A percentile compares a stretch with the other conserved stretches of the same genome.
These are phyloP conservation scores for Abrus pulchellus DNA, from an alignment of 306 rosid species.

Conservation along the genomic window DNA sequence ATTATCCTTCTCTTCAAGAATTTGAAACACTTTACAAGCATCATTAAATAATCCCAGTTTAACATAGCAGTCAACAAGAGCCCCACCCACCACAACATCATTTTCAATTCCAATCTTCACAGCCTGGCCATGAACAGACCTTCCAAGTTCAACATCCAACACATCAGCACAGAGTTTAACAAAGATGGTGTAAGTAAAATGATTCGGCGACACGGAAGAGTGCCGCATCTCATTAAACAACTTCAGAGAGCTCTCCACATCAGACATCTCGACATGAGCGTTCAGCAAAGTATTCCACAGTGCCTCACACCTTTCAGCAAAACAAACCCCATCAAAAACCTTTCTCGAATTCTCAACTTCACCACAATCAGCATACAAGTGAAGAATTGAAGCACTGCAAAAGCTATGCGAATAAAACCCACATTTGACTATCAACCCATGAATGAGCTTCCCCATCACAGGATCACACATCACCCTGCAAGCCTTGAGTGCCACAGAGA, in stretches of 20 bases:
- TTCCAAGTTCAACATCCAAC: slow-evolving; percentile 53
- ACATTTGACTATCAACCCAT: slow-evolving; percentile 53
- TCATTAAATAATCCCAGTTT: slow-evolving; percentile 50
- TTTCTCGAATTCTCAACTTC: slow-evolving; percentile 47
- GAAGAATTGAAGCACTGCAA: slow-evolving; percentile 51
- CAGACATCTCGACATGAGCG: slow-evolving; percentile 48
- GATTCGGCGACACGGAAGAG: slow-evolving; percentile 38
- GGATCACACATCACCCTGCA: slow-evolving; percentile 48
- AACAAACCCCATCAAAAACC: slow-evolving; percentile 55
- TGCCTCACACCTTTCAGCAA: slow-evolving; percentile 49
- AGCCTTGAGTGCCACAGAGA: slow-evolving; percentile 58
- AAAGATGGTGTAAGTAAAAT: slow-evolving; percentile 49
- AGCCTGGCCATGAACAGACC: slow-evolving; percentile 53
- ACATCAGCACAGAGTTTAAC: slow-evolving; percentile 50
- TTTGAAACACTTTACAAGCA: slow-evolving; percentile 46
- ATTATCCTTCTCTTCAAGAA: slow-evolving; percentile 57
- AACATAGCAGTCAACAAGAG: slow-evolving; percentile 54
- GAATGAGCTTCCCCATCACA: slow-evolving; percentile 52
- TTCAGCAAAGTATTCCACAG: slow-evolving; percentile 58
- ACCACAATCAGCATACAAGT: slow-evolving; percentile 52
- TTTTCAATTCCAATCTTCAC: slow-evolving; percentile 54
- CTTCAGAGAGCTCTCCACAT: slow-evolving; percentile 48
- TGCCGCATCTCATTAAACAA: slow-evolving; percentile 48
- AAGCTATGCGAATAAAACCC: slow-evolving; percentile 48
- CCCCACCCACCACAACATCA: slow-evolving; percentile 54